Conservation (phyloP, 225 moss, liverwort and hornwort species). For the Pseudisothecium myosuroides region DNA sequence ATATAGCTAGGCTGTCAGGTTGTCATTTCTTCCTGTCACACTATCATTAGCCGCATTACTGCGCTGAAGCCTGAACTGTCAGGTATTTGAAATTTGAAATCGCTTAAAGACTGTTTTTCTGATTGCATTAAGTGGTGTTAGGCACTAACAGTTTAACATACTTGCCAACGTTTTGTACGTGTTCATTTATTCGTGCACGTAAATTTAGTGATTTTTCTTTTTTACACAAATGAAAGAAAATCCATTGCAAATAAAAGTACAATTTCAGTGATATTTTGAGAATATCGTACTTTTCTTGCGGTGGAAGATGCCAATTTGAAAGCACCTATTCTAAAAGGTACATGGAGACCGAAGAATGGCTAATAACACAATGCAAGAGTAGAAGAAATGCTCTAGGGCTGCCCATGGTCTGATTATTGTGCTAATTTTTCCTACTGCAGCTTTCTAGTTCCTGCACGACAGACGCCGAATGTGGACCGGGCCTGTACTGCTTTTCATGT, state of each 20-base stretch:
- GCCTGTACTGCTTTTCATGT: conserved; percentile 63
- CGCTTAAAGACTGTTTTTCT: background rate
- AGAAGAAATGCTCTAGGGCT: background rate
- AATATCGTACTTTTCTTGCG: background rate
- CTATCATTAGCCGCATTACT: background rate
- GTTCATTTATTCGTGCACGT: background rate
- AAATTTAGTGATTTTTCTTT: background rate
- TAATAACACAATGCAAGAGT: background rate
- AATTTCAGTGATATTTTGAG: background rate
- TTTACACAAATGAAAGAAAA: too few species aligned
- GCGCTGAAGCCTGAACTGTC: background rate
- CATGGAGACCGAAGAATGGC: background rate
- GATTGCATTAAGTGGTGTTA: background rate
- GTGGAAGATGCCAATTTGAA: background rate
- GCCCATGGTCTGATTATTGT: background rate
- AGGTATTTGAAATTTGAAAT: background rate
- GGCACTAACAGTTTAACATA: background rate
- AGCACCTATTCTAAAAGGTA: background rate
- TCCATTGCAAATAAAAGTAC: background rate
- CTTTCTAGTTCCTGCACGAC: conserved; percentile 40
- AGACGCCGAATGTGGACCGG: conserved; percentile 49
- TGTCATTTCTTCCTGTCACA: background rate
- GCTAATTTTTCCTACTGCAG: conserved; percentile 10
- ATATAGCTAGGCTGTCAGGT: background rate
- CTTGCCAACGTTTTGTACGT: background rate